Evolutionary conservation across 1,139 yeast genomes (phyloP).

Genomic region (Schwanniomyces etchellsii): DNA sequence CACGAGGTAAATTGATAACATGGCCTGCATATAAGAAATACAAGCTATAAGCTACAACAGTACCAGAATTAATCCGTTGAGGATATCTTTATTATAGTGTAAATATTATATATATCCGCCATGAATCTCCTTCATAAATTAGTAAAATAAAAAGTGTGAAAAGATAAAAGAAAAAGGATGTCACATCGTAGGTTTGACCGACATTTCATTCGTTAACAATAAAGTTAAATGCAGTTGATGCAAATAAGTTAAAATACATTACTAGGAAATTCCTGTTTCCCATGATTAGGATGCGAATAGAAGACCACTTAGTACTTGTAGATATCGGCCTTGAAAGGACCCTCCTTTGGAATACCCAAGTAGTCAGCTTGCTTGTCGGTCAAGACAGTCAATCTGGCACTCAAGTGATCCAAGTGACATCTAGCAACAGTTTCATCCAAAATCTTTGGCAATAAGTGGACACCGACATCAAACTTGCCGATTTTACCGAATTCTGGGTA

Average conservation of each 20-base stretch:
- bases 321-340: slow-evolving; percentile 98
- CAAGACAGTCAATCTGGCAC: slow-evolving; percentile 81
- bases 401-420: slow-evolving; percentile 93
- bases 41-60: too few species aligned
- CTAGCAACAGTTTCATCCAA: slow-evolving; percentile 99
- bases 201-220: slow-evolving; percentile 5
- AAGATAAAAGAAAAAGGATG: slow-evolving; percentile 10
- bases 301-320: slow-evolving; percentile 75
- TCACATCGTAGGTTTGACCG: slow-evolving; percentile 6
- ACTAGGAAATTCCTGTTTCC: slow-evolving; percentile 1
- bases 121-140: slow-evolving; percentile 10
- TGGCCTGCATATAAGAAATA: too few species aligned
- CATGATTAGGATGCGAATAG: slow-evolving; percentile 3
- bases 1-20: not conserved
- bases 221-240: slow-evolving; percentile 47
- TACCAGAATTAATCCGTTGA: slow-evolving; percentile 24
- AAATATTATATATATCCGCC: slow-evolving; percentile 16
- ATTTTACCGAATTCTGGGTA: slow-evolving; percentile 90
- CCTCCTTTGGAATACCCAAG: slow-evolving; percentile 88
- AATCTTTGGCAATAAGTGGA: slow-evolving; percentile 96
- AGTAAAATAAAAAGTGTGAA: slow-evolving; percentile 11
- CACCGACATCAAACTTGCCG: slow-evolving; percentile 89
- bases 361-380: slow-evolving; percentile 85
- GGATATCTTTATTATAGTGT: slow-evolving; percentile 28
- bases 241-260: slow-evolving; percentile 20